Evolutionary conservation across 768 basidiomycete species (phyloP).

Genomic region (Leccinellum rugosiceps): DNA sequence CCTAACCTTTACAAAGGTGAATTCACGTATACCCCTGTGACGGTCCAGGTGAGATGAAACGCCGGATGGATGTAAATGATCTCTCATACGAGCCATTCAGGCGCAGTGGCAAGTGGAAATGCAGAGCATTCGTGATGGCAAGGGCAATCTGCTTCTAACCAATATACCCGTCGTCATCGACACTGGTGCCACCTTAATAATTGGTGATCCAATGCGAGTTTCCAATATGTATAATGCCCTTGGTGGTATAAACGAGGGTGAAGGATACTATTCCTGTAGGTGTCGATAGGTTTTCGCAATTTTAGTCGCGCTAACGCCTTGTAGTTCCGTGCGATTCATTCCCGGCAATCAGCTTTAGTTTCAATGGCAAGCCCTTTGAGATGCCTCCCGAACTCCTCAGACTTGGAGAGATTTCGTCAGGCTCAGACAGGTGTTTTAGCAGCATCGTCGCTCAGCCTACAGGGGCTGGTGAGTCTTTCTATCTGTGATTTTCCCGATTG

Average conservation of each 20-base stretch:
- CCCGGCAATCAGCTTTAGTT: not conserved
- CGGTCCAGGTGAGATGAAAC: not conserved
- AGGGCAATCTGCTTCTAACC: not conserved
- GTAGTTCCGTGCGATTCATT: not conserved
- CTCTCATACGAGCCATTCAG: not conserved
- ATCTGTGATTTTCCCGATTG: not conserved
- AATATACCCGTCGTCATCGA: not conserved
- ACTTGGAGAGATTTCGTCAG: not conserved
- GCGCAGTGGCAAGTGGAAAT: not conserved
- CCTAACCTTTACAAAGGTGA: not conserved
- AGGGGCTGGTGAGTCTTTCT: not conserved
- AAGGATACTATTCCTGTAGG: not conserved
- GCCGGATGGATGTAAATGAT: not conserved
- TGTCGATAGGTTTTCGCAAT: not conserved
- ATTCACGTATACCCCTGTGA: not conserved
- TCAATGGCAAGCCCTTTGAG: not conserved
- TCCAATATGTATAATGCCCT: not conserved
- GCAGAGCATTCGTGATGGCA: not conserved
- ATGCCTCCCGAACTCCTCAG: not conserved
- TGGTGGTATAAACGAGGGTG: not conserved
- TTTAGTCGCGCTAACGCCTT: not conserved
- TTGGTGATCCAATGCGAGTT: not conserved
- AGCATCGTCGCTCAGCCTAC: not conserved
- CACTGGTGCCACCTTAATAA: not conserved
- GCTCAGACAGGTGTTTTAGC: not conserved